phyloP scores from a whole-genome alignment of 306 rosid species.

The Abrus precatorius region DNA sequence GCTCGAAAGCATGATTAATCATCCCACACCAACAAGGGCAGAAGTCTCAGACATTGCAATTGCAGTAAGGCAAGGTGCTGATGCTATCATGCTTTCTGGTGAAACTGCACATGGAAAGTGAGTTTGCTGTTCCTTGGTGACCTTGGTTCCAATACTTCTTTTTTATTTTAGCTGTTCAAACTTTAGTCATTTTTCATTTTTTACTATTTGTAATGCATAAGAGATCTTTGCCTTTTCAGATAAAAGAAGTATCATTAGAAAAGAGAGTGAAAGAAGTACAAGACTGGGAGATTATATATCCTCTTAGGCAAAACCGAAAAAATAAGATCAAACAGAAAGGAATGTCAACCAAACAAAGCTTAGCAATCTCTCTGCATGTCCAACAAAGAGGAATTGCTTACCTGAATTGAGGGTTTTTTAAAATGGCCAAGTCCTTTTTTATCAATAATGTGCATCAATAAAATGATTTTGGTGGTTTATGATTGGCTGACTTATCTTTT shows the following conservation, averaged over 20 bases:
- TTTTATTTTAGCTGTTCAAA: constrained; percentile 4
- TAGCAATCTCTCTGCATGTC: constrained; percentile 28
- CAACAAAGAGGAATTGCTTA: not conserved
- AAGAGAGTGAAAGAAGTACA: constrained; percentile 31
- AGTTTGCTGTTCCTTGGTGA: constrained; percentile 53
- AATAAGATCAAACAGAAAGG: not conserved
- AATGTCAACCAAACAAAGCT: constrained; percentile 1
- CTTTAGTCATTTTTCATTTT: not conserved
- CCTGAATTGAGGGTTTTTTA: not conserved
- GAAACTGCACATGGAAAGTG: constrained; percentile 99
- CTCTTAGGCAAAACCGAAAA: constrained; percentile 3
- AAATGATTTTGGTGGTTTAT: constrained; percentile 31
- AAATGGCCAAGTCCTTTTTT: not conserved
- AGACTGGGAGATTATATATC: not conserved
- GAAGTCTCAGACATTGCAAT: constrained; percentile 98
- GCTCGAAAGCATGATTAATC: constrained; percentile 98
- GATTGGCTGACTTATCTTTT: constrained; percentile 8
- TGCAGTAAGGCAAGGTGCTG: constrained; percentile 94
- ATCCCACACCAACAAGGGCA: constrained; percentile 97
- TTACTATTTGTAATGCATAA: constrained; percentile 22
- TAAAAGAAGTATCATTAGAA: constrained; percentile 4
- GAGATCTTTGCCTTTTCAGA: constrained; percentile 7
- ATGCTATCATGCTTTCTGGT: constrained; percentile 99
- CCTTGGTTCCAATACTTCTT: constrained; percentile 6
- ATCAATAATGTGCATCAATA: not conserved